Conservation (phyloP, 352 stramenopile species). For the Lagenidium giganteum region DNA sequence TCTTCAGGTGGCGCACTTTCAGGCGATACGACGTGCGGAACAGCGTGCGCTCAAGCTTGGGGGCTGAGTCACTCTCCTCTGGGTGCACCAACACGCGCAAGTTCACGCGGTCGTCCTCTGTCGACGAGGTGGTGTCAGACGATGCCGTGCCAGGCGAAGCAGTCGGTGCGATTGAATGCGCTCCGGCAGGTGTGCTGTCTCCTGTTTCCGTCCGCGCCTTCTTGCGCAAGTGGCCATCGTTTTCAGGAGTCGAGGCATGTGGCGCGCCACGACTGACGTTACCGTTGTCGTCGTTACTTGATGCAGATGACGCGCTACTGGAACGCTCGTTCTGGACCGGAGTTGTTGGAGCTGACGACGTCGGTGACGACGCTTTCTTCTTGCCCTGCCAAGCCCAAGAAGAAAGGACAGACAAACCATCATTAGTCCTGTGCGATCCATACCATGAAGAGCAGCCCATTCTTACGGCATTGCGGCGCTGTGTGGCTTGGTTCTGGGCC, state of each 20-base stretch:
- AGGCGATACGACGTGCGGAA: conserved; percentile 61
- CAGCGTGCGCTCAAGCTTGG: conserved; percentile 40
- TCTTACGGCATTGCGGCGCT: conserved; percentile 32
- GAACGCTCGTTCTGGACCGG: not conserved
- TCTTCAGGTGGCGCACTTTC: conserved; percentile 73
- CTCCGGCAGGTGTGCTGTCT: not conserved
- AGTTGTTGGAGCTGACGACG: conserved; percentile 4
- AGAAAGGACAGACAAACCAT: not conserved
- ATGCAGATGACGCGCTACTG: not conserved
- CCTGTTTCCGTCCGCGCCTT: not conserved
- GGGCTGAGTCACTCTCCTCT: conserved; percentile 24
- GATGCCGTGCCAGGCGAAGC: not conserved
- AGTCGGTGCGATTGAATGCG: not conserved
- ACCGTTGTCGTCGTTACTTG: conserved; percentile 6
- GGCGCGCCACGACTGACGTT: not conserved
- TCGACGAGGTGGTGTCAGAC: not conserved
- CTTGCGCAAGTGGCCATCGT: not conserved
- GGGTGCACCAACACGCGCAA: conserved; percentile 56
- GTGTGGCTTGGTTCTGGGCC: conserved; percentile 57
- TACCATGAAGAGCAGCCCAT: not conserved
- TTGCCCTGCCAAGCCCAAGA: conserved; percentile 9
- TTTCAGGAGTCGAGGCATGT: not conserved
- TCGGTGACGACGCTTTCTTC: conserved; percentile 29
- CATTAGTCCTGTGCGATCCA: not conserved
- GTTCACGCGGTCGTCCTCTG: conserved; percentile 35